Evolutionary conservation across 768 basidiomycete species (phyloP), one percentile per base, ranked within the genome.

Genomic region (Ramaria rubella): DNA sequence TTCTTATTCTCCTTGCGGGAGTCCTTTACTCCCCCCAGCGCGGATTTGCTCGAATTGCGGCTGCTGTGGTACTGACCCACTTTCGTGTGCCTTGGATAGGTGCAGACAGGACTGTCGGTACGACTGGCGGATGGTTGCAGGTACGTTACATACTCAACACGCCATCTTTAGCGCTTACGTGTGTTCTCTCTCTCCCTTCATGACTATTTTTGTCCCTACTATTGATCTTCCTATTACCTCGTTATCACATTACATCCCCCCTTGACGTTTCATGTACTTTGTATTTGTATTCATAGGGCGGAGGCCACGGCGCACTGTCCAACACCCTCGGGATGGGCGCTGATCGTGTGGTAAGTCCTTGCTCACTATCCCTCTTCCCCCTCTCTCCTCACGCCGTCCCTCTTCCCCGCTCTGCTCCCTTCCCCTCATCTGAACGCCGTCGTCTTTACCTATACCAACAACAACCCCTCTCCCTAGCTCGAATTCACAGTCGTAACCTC

Each of bases 401-500:
- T n/a, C 36, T 14, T 14, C n/a, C 12, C 36, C 12, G 12, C 2
- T 12, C 36, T 38, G 36, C 36, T n/a, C 3, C 36, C 36, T n/a
- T 38, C 36, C n/a, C 36, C 36, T 2, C n/a, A 12, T 38, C n/a
- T 8, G 36, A 38, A 7, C 34, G 7, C 34, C 34, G 34, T 8
- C n/a, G 43, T 8, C 43, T 9, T 9, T 9, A 24, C 5, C 9
- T 8, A 48, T 2, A 6, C 24, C 7, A 27, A 11, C 8, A 14
- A 4, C 29, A 33, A 51, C 21, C 14, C 49, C 17, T 9, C 4
- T 11, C 3, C 24, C 2, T 44, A 69, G 67, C 70, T 81, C 2
- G 69, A 83, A 64, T 76, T 73, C 64, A 77, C 76, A 58, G 66
- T 82, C 4, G 80, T 82, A 5, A 81, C 79, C 1, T 78, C 81